Percentiles rank a stretch among this genome's conserved stretches.
phyloP scores from a whole-genome alignment of 345 rosid species.

The Rubroshorea leprosula region DNA sequence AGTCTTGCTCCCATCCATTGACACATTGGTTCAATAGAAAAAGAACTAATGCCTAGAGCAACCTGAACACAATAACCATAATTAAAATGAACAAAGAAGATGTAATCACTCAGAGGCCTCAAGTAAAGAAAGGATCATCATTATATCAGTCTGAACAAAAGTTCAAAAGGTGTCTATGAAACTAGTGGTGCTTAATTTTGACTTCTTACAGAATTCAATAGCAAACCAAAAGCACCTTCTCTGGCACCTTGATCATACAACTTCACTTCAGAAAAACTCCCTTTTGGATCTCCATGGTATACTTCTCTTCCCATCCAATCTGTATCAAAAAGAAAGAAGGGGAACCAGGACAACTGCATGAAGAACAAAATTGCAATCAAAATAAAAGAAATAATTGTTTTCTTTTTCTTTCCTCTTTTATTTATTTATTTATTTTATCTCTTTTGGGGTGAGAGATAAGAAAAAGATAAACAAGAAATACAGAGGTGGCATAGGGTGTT shows the following conservation, averaged over 20 bases:
- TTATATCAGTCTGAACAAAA: not conserved
- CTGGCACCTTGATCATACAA: slow-evolving; percentile 86
- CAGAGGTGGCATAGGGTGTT: not conserved
- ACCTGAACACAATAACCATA: slow-evolving; percentile 48
- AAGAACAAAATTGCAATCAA: slow-evolving; percentile 16
- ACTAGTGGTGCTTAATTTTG: slow-evolving; percentile 30
- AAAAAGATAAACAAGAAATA: not conserved
- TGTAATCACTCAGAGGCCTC: no score
- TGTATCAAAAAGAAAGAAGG: slow-evolving; percentile 92
- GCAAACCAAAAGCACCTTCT: slow-evolving; percentile 99
- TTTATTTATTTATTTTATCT: no score
- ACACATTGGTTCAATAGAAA: slow-evolving; percentile 88
- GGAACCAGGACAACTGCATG: slow-evolving; percentile 96
- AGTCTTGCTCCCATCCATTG: slow-evolving; percentile 65
- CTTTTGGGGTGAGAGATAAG: not conserved
- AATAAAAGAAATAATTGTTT: slow-evolving; percentile 2
- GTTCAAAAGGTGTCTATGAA: slow-evolving; percentile 4
- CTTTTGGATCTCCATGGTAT: slow-evolving; percentile 86
- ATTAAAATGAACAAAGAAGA: no score
- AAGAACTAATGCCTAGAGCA: slow-evolving; percentile 91
- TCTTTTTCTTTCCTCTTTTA: not conserved
- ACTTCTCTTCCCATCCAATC: slow-evolving; percentile 99
- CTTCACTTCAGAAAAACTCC: slow-evolving; percentile 41
- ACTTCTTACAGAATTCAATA: slow-evolving; percentile 96
- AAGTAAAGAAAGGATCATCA: not conserved